phyloP scores from a whole-genome alignment of 108 stramenopile species.

The Phaeodactylum tricornutum region DNA sequence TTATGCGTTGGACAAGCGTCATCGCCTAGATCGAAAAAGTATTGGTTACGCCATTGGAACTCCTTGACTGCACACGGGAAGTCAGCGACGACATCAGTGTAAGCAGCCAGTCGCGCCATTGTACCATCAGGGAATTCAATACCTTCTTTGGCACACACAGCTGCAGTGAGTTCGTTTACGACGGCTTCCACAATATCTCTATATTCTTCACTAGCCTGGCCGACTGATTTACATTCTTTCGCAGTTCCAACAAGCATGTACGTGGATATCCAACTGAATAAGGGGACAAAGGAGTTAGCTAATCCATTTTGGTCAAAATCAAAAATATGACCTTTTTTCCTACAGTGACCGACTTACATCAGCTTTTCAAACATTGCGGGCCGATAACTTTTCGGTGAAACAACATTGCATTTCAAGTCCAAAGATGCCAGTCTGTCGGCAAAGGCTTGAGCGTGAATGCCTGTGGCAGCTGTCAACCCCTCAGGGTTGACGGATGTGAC shows the following conservation, averaged over 20 bases:
- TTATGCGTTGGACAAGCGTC: slow-evolving; percentile 63
- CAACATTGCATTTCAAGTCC: slow-evolving; percentile 73
- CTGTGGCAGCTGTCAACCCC: slow-evolving; percentile 84
- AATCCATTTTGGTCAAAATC: too few species aligned
- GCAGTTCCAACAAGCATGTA: slow-evolving; percentile 86
- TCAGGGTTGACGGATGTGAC: slow-evolving; percentile 84
- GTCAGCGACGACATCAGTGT: slow-evolving; percentile 82
- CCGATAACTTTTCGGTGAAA: slow-evolving; percentile 39
- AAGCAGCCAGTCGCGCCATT: slow-evolving; percentile 68
- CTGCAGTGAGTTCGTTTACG: slow-evolving; percentile 49
- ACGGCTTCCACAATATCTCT: slow-evolving; percentile 49
- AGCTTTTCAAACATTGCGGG: slow-evolving; percentile 90
- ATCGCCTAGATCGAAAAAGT: slow-evolving; percentile 61
- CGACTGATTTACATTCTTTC: slow-evolving; percentile 67
- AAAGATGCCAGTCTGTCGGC: slow-evolving; percentile 58
- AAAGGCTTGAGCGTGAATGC: slow-evolving; percentile 71
- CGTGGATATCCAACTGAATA: slow-evolving; percentile 69
- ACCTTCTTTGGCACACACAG: slow-evolving; percentile 46
- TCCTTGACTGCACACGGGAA: slow-evolving; percentile 93
- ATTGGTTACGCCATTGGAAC: slow-evolving; percentile 88
- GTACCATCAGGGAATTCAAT: slow-evolving; percentile 45
- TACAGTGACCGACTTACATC: slow-evolving; percentile 32
- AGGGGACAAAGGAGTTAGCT: neutral
- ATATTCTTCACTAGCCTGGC: slow-evolving; percentile 55
- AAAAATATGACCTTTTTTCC: neutral